Evolutionary conservation across 208 protist species (phyloP), one percentile per base, ranked within the genome.

Genomic region (Crithidia fasciculata): DNA sequence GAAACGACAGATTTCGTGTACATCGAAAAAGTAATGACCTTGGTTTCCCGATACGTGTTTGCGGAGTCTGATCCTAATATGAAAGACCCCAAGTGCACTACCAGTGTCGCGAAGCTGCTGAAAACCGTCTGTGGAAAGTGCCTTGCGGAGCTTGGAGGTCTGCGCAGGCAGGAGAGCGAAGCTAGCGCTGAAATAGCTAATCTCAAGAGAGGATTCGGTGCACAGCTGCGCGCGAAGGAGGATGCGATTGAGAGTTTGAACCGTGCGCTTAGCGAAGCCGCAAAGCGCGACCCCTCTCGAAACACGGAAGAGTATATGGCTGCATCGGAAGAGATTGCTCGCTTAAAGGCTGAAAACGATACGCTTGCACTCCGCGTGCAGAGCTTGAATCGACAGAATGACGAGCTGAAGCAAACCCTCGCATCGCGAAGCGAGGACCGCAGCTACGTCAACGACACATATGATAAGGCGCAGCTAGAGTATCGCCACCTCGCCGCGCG

Each of bases 401-500:
- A 81, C 6, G 84, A 88, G 16, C 69, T 94, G 52, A 82, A 83
- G 40, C 79, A 91, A 43, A 56, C 56, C 5, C 59, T 88, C 18
- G 63, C 80, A 8, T 72, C 72, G 13, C 84, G 80, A 28, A 71
- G 81, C n/a, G 73, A 84, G 8, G 86, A 93, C 19, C 81, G 71
- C 47, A 67, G 41, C 28, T 76, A 84, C 56, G 64, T 85, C 45
- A 74, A 72, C 19, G 76, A 82, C 61, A 81, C 89, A 13, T 81
- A 89, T 58, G 83, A 84, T 60, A 96, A 94, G 50, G 79, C 87
- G 39, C 86, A 86, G 41, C 77, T 93, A 0, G 92, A 96, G 63
- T 93, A 93, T 63, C 86, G 86, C n/a, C 92, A 96, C 58, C 76
- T 96, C 18, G 86, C 88, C 7, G 60, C 84, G 8, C 81, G 79